These are phyloP conservation scores for Parascedosporium putredinis DNA, from an alignment of 2,329 filamentous ascomycete species.

Conservation along the genomic window DNA sequence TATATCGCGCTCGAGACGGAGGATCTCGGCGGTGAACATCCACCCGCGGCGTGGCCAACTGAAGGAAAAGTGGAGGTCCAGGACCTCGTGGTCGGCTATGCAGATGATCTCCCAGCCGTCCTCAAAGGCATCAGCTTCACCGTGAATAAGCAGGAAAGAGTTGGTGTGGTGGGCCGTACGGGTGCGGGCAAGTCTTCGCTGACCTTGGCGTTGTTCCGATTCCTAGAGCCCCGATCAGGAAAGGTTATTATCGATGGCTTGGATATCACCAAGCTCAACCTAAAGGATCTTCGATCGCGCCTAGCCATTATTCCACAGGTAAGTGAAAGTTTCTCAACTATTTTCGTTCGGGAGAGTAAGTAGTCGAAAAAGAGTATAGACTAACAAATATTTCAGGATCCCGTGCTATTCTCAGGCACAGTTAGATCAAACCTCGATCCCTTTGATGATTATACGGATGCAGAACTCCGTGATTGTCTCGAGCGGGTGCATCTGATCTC, in stretches of 20 bases:
- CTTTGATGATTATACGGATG: slow-evolving; percentile 59
- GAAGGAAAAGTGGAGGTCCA: slow-evolving; percentile 64
- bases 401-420: slow-evolving; percentile 71
- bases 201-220: slow-evolving; percentile 69
- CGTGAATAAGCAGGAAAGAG: slow-evolving; percentile 55
- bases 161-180: slow-evolving; percentile 70
- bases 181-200: slow-evolving; percentile 70
- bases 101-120: slow-evolving; percentile 58
- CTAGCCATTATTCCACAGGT: slow-evolving; percentile 68
- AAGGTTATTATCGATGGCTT: slow-evolving; percentile 61
- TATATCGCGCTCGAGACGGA: slow-evolving; percentile 62
- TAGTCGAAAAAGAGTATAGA: slow-evolving; percentile 28
- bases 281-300: slow-evolving; percentile 61
- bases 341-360: not conserved
- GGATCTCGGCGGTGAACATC: slow-evolving; percentile 46
- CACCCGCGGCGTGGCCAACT: slow-evolving; percentile 65
- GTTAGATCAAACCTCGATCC: slow-evolving; percentile 69
- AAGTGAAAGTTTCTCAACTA: slow-evolving; percentile 13
- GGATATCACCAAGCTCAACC: slow-evolving; percentile 61
- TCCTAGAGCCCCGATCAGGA: slow-evolving; percentile 59
- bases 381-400: slow-evolving; percentile 41
- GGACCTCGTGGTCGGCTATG: slow-evolving; percentile 62
- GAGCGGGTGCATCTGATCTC: slow-evolving; percentile 51
- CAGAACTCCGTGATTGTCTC: slow-evolving; percentile 58
- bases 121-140: slow-evolving; percentile 59